A percentile compares a stretch with the other conserved stretches of the same genome.
These are phyloP conservation scores for Dalbergia cochinchinensis DNA, from an alignment of 306 rosid genomes.

Conservation along the genomic window DNA sequence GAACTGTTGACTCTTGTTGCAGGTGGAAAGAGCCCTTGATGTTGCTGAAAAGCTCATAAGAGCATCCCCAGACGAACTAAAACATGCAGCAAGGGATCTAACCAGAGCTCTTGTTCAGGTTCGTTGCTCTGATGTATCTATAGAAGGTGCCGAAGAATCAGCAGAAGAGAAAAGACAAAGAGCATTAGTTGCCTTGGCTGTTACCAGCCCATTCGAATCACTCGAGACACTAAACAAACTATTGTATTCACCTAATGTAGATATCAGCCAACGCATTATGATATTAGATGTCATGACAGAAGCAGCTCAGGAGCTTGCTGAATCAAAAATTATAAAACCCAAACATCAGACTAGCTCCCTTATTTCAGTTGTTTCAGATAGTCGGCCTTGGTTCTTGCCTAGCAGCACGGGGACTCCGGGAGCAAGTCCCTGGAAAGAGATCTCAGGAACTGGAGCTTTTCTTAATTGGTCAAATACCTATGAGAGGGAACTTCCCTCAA, in stretches of 20 bases:
- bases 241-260: conserved; percentile 87
- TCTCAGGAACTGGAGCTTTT: conserved; percentile 67
- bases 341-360: conserved; percentile 68
- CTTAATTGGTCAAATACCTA: conserved; percentile 88
- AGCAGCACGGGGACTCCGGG: conserved; percentile 78
- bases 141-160: conserved; percentile 93
- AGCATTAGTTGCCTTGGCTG: conserved; percentile 79
- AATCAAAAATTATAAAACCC: conserved; percentile 63
- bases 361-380: conserved; percentile 75
- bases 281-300: conserved; percentile 93
- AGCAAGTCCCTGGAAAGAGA: conserved; percentile 86
- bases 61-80: conserved; percentile 95
- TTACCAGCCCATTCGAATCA: conserved; percentile 78
- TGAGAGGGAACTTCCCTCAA: conserved; percentile 84
- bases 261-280: conserved; percentile 92
- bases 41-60: conserved; percentile 86
- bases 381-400: conserved; percentile 93
- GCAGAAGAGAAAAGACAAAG: conserved; percentile 89
- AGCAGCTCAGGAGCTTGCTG: conserved; percentile 92
- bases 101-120: conserved; percentile 85
- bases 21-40: conserved; percentile 93
- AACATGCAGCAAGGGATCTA: conserved; percentile 79
- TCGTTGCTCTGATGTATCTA: conserved; percentile 90
- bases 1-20: conserved; percentile 38
- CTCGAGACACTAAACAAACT: conserved; percentile 76